Conservation (phyloP, 2,329 filamentous ascomycete genomes). For the Paracorniculantispora psalliotae region DNA sequence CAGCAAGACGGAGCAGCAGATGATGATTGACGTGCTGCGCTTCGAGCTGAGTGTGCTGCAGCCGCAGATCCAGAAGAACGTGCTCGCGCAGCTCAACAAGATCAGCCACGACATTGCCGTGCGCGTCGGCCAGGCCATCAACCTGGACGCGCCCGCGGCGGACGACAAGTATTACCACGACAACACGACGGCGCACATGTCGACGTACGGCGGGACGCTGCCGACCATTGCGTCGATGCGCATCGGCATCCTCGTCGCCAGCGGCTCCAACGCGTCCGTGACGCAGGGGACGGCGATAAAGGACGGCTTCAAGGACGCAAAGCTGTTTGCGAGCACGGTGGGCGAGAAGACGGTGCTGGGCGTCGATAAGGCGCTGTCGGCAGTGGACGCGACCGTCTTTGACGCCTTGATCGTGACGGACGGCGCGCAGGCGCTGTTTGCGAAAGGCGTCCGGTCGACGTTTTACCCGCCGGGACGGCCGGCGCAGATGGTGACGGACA, state of each 20-base stretch:
- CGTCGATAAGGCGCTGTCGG: constrained; percentile 60
- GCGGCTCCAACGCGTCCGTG: constrained; percentile 37
- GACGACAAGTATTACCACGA: constrained; percentile 63
- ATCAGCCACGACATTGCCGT: constrained; percentile 62
- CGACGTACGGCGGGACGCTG: constrained; percentile 54
- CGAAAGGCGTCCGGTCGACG: constrained; percentile 36
- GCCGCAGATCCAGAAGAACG: constrained; percentile 58
- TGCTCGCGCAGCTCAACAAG: constrained; percentile 63
- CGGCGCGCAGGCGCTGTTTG: constrained; percentile 50
- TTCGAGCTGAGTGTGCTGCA: constrained; percentile 62
- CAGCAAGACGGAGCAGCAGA: constrained; percentile 60
- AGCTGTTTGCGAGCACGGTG: constrained; percentile 55
- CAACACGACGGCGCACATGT: constrained; percentile 59
- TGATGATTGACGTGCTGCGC: constrained; percentile 66
- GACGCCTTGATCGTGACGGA: constrained; percentile 58
- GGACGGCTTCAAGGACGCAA: constrained; percentile 40
- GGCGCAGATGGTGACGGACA: constrained; percentile 56
- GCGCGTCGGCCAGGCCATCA: constrained; percentile 59
- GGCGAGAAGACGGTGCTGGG: constrained; percentile 51
- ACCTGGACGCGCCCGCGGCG: constrained; percentile 50
- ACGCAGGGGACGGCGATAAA: constrained; percentile 46
- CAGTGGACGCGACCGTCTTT: constrained; percentile 57
- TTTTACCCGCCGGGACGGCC: constrained; percentile 62
- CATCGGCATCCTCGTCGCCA: constrained; percentile 56
- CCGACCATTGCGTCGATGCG: constrained; percentile 57